A percentile compares a stretch with the other conserved stretches of the same genome.
Conservation (phyloP, 768 basidiomycete species). For the Auricularia cornea region DNA sequence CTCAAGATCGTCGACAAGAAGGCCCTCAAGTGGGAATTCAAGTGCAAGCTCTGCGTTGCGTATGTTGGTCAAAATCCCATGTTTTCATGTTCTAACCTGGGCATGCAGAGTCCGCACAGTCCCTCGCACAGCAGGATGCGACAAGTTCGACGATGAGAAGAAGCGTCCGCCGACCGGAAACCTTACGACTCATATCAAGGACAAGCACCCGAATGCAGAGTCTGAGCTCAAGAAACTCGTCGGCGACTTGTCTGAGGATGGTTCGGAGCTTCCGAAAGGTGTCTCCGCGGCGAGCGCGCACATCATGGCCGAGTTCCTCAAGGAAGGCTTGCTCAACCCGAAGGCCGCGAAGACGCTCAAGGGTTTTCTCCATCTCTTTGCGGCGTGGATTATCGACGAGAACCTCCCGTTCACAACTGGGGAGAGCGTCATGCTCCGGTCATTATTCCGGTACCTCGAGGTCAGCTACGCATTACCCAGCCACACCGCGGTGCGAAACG, state of each 20-base stretch:
- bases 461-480: slow-evolving; percentile 13
- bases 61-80: not conserved
- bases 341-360: not conserved
- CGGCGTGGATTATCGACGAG: slow-evolving; percentile 2
- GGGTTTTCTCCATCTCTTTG: not conserved
- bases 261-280: not conserved
- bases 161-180: not conserved
- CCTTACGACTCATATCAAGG: not conserved
- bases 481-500: slow-evolving; percentile 21
- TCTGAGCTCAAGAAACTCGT: not conserved
- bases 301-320: not conserved
- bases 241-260: not conserved
- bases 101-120: not conserved
- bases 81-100: not conserved
- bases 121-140: not conserved
- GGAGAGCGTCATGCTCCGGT: slow-evolving; percentile 11
- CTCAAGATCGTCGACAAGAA: not conserved
- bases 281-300: not conserved
- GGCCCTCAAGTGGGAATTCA: not conserved
- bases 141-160: not conserved
- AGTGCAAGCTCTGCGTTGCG: not conserved
- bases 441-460: slow-evolving; percentile 11
- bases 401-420: slow-evolving; percentile 20
- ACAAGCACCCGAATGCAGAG: not conserved
- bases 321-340: not conserved